Evolutionary conservation across 202 grass and related monocot genomes (phyloP).

Genomic region (Hordeum pubiflorum): DNA sequence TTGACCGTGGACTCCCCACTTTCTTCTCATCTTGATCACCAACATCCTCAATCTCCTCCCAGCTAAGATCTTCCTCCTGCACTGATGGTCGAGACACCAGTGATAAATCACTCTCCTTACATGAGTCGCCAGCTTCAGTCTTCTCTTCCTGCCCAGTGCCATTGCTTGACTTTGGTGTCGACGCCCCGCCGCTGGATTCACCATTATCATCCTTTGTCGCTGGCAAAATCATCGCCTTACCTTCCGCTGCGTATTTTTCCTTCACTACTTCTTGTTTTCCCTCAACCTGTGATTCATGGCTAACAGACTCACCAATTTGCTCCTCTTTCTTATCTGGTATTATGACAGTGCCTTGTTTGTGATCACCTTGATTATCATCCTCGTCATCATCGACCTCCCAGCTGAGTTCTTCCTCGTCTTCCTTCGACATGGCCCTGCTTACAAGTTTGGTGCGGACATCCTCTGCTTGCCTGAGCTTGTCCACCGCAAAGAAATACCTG

Average conservation of each 20-base stretch:
- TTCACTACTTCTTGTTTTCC: background rate
- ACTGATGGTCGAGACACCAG: conserved; percentile 32
- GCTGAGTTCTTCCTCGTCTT: conserved; percentile 75
- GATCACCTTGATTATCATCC: conserved; percentile 29
- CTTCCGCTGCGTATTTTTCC: background rate
- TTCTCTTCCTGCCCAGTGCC: conserved; percentile 11
- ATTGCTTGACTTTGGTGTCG: conserved; percentile 18
- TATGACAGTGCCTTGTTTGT: conserved; percentile 11
- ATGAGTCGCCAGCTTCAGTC: conserved; percentile 25
- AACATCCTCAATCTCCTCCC: conserved; percentile 58
- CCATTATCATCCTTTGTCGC: conserved; percentile 26
- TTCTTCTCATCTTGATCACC: conserved; percentile 48
- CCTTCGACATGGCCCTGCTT: conserved; percentile 61
- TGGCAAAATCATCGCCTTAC: background rate
- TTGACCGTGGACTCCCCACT: conserved; percentile 23
- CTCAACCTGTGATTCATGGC: conserved; percentile 10
- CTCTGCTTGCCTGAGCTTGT: conserved; percentile 82
- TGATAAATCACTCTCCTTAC: conserved; percentile 56
- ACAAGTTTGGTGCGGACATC: conserved; percentile 83
- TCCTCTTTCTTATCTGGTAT: conserved; percentile 30
- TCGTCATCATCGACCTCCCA: conserved; percentile 87
- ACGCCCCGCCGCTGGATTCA: conserved; percentile 30
- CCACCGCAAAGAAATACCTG: conserved; percentile 68
- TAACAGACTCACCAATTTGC: conserved; percentile 4
- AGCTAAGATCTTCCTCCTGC: conserved; percentile 60